phyloP scores from a whole-genome alignment of 2,329 filamentous ascomycete species.

The Hymenoscyphus scutula region DNA sequence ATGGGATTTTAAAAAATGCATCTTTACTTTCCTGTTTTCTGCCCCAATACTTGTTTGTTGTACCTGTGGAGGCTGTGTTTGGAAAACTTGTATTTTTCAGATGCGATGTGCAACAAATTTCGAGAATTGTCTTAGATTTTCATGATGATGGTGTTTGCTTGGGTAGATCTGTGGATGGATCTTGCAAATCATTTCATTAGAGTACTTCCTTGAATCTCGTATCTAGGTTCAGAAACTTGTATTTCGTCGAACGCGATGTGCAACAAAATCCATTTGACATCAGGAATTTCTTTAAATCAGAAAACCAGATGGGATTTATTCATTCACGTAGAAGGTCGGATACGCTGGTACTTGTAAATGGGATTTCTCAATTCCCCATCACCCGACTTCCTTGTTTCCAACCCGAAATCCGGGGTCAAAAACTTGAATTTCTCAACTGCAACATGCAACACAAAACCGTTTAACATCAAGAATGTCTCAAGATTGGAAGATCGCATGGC shows the following conservation, averaged over 20 bases:
- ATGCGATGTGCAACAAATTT: not conserved
- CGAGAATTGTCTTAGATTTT: not conserved
- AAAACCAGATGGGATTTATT: too few relatives aligned
- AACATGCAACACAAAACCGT: not conserved
- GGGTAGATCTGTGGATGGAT: not conserved
- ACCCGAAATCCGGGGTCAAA: not conserved
- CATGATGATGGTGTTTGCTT: too few relatives aligned
- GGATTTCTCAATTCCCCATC: not conserved
- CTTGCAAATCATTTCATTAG: not conserved
- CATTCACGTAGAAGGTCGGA: too few relatives aligned
- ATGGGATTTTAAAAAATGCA: too few relatives aligned
- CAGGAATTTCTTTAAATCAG: not conserved
- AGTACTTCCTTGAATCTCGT: not conserved
- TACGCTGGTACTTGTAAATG: not conserved
- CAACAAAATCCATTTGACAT: not conserved
- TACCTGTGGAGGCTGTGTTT: not conserved
- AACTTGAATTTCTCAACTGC: not conserved
- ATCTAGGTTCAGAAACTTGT: not conserved
- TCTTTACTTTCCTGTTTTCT: too few relatives aligned
- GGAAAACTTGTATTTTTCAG: not conserved
- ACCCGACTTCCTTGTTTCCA: not conserved
- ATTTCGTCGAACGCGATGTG: not conserved
- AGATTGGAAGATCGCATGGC: not conserved
- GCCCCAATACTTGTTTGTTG: not conserved
- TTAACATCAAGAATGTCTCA: not conserved